Percentiles rank a stretch among this genome's conserved stretches.
Evolutionary conservation across 257 asterid species (phyloP).

Genomic region (Solanum sparsipilum): DNA sequence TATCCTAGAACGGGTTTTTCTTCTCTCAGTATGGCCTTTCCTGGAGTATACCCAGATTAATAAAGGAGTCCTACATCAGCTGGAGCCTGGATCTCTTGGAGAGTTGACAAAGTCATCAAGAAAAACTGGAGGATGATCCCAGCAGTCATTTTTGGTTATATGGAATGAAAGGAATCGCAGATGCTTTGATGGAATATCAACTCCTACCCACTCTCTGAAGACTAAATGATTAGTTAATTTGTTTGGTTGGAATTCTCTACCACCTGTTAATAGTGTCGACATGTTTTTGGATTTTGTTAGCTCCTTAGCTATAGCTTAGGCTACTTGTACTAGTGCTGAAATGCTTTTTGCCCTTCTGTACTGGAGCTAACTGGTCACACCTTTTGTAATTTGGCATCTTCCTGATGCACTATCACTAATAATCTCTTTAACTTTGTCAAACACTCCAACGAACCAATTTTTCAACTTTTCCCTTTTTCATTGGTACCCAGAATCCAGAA

Average conservation of each 20-base stretch:
- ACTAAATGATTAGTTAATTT: neutral
- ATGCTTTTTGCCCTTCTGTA: neutral
- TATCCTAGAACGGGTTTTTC: no score
- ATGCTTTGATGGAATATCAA: neutral
- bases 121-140: neutral
- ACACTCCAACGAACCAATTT: neutral
- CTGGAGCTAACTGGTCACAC: neutral
- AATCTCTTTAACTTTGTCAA: neutral
- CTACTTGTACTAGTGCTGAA: neutral
- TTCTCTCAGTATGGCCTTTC: neutral
- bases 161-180: neutral
- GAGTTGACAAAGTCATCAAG: neutral
- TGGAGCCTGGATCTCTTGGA: neutral
- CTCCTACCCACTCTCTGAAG: neutral
- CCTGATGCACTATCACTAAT: neutral
- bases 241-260: neutral
- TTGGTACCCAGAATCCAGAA: neutral
- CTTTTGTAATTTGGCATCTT: neutral
- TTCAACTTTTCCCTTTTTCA: neutral
- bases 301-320: neutral
- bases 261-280: neutral
- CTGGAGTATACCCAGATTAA: neutral
- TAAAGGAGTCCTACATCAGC: neutral
- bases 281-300: neutral
- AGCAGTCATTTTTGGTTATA: neutral